phyloP scores from a whole-genome alignment of 495 filamentous ascomycete species.

The Pyronema domesticum region DNA sequence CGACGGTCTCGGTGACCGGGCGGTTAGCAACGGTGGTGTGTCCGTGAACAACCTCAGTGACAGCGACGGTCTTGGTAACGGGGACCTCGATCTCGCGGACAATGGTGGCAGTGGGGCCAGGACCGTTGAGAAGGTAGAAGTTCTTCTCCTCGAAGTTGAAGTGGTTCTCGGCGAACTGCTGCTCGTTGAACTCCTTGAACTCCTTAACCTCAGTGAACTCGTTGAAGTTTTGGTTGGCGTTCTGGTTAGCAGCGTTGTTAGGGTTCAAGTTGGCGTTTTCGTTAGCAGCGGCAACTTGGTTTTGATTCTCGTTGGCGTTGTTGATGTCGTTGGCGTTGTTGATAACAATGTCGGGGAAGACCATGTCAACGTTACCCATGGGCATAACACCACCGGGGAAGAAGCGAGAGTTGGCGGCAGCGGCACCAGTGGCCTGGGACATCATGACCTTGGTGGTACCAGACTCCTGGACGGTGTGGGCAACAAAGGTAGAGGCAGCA shows the following conservation, averaged over 20 bases:
- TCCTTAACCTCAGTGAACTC: conserved; percentile 18
- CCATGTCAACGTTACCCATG: conserved; percentile 24
- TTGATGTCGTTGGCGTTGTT: conserved; percentile 25
- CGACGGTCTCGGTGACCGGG: conserved; percentile 6
- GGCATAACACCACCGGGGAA: conserved; percentile 24
- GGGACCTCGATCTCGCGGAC: conserved; percentile 5
- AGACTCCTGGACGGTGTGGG: conserved; percentile 1
- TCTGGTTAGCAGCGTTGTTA: conserved; percentile 21
- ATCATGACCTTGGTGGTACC: conserved; percentile 1
- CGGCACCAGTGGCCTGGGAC: conserved; percentile 4
- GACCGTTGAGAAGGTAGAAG: conserved; percentile 19
- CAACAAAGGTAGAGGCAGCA: background rate
- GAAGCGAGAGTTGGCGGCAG: conserved; percentile 17
- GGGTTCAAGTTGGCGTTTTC: conserved; percentile 23
- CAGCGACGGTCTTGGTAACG: background rate
- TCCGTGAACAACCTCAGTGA: conserved; percentile 1
- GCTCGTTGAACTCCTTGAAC: conserved; percentile 12
- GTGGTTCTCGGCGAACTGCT: conserved; percentile 6
- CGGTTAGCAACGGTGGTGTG: conserved; percentile 3
- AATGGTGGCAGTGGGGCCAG: conserved; percentile 10
- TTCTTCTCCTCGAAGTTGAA: conserved; percentile 20
- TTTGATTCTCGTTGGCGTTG: conserved; percentile 25
- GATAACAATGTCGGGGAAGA: conserved; percentile 24
- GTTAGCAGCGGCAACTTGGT: conserved; percentile 19
- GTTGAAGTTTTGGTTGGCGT: conserved; percentile 19